phyloP scores from a whole-genome alignment of 345 rosid genomes.

The Syzygium grande region DNA sequence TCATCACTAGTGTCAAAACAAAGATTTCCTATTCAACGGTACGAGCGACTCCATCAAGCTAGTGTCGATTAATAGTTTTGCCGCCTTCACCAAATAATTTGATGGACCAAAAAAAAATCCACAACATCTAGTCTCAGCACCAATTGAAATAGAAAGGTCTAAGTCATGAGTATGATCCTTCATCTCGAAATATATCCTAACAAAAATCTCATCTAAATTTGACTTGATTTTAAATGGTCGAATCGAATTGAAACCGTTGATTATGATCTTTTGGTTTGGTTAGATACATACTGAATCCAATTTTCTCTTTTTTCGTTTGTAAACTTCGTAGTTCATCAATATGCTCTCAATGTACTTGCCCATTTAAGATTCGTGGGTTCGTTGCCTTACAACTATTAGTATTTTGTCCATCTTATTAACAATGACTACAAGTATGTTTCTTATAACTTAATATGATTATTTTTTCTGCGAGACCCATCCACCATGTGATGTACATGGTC shows the following conservation, averaged over 20 bases:
- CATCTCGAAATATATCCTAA: neutral
- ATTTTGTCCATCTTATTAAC: neutral
- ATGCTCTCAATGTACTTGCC: neutral
- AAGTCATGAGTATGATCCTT: neutral
- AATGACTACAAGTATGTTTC: neutral
- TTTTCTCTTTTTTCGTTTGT: neutral
- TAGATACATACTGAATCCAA: rapidly evolving
- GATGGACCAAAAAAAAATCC: rapidly evolving
- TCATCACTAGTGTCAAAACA: neutral
- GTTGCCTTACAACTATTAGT: neutral
- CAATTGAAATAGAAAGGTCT: neutral
- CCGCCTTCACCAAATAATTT: neutral
- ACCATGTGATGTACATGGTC: neutral
- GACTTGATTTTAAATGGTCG: neutral
- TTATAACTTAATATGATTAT: neutral
- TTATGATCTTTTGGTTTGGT: rapidly evolving
- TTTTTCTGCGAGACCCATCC: neutral
- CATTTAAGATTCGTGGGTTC: neutral
- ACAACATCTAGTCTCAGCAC: neutral
- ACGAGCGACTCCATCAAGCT: neutral
- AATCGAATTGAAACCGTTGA: neutral
- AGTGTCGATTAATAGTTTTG: neutral
- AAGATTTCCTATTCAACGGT: neutral
- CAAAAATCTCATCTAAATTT: neutral
- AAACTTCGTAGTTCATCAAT: neutral